phyloP scores from a whole-genome alignment of 768 basidiomycete species.

The Tulasnella sp. region DNA sequence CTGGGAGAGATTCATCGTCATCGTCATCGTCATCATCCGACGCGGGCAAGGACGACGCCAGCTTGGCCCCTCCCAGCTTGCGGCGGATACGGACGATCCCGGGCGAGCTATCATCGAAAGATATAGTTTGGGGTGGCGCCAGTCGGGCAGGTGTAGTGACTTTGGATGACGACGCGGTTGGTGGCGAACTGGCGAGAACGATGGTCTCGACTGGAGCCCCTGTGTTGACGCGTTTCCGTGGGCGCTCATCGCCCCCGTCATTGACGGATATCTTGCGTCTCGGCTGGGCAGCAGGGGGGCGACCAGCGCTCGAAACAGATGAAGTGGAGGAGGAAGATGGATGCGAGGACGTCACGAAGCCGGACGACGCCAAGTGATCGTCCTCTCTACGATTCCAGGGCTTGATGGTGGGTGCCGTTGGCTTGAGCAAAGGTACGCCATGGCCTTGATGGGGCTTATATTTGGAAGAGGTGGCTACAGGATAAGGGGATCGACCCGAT shows the following conservation, averaged over 20 bases:
- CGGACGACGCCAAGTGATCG: slow-evolving; percentile 31
- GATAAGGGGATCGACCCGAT: slow-evolving; percentile 30
- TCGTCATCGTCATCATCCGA: slow-evolving; percentile 10
- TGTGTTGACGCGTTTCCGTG: slow-evolving; percentile 54
- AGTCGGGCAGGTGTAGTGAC: slow-evolving; percentile 27
- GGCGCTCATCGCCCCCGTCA: slow-evolving; percentile 38
- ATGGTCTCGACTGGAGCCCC: slow-evolving; percentile 30
- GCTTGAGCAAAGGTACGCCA: slow-evolving; percentile 31
- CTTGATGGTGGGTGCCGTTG: slow-evolving; percentile 30
- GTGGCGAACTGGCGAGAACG: slow-evolving; percentile 26
- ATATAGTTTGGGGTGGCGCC: slow-evolving; percentile 30
- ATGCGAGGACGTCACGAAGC: slow-evolving; percentile 39
- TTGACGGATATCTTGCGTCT: slow-evolving; percentile 29
- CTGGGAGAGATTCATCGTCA: background rate
- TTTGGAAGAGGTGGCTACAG: slow-evolving; percentile 30
- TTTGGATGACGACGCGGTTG: slow-evolving; percentile 10
- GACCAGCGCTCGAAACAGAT: background rate
- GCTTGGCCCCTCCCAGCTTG: slow-evolving; percentile 33
- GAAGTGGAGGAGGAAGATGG: slow-evolving; percentile 5
- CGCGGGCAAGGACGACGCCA: slow-evolving; percentile 44
- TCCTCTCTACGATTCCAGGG: slow-evolving; percentile 21
- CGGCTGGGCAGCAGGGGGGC: background rate
- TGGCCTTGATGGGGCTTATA: slow-evolving; percentile 29
- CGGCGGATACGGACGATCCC: slow-evolving; percentile 44
- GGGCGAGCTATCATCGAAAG: slow-evolving; percentile 34